Conservation (phyloP, 2,329 filamentous ascomycete genomes). For the Thelonectria olida region DNA sequence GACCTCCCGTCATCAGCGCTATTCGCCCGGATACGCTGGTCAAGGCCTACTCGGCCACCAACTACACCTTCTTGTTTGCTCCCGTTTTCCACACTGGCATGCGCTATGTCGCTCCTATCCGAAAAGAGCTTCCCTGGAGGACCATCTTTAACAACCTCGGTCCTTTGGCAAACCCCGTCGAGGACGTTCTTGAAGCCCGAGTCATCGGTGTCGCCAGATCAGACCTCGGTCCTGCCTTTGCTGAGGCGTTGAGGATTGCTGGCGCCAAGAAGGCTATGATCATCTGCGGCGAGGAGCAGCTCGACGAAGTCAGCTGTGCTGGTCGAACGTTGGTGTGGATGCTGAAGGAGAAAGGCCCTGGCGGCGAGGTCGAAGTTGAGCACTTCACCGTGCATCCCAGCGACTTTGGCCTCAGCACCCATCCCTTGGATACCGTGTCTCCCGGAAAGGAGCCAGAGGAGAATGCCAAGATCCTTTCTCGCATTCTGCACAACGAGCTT, state of each 20-base stretch:
- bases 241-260: constrained; percentile 79
- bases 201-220: constrained; percentile 92
- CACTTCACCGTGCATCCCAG: constrained; percentile 80
- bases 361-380: constrained; percentile 65
- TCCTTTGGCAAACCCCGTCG: constrained; percentile 89
- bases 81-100: constrained; percentile 97
- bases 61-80: constrained; percentile 96
- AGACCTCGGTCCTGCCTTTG: constrained; percentile 88
- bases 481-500: constrained; percentile 78
- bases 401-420: constrained; percentile 85
- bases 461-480: constrained; percentile 85
- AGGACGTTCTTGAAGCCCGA: constrained; percentile 84
- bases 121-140: constrained; percentile 88
- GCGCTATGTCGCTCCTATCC: constrained; percentile 85
- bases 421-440: constrained; percentile 80
- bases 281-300: constrained; percentile 92
- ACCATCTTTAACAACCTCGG: constrained; percentile 98
- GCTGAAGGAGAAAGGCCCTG: constrained; percentile 61
- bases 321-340: constrained; percentile 91
- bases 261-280: constrained; percentile 87
- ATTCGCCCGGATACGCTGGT: constrained; percentile 77
- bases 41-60: constrained; percentile 78
- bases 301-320: constrained; percentile 95
- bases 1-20: constrained; percentile 76
- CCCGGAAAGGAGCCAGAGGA: constrained; percentile 86